Base-by-base conservation (phyloP, 2,329 filamentous ascomycete species). In the Trichoderma citrinoviride region DNA sequence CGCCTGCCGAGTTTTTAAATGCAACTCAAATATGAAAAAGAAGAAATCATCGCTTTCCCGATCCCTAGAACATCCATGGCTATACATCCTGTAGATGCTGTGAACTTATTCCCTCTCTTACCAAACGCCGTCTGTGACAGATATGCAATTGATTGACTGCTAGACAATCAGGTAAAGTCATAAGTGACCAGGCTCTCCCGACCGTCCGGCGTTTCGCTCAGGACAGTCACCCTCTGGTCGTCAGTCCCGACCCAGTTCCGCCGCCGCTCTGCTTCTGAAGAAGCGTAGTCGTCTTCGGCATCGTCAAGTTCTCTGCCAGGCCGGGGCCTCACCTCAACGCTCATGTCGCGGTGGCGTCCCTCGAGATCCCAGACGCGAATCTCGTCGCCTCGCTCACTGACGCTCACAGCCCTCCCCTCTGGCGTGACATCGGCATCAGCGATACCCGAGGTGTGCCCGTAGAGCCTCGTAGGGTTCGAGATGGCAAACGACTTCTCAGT, bases 401-500 rank as follows among this genome's bases (percentile, higher is more conserved):
- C 89, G n/a, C 92, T 96, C 4, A 97, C 91, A 0, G 93, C 93
- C 76, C 93, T 96, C 19, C 93, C 93, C 43, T 90, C 86, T 50
- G 90, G 86, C 19, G 91, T 93, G 62, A 97, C 91, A 71, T 96
- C 89, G 7, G 91, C 92, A 37, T 91, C 89, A 55, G 91, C 92
- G 40, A 97, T 92, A 3, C 91, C 91, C 1, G 93, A 96, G 0
- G 93, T 97, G 73, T 97, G 93, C 7, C 93, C 93, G 91, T 92
- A 97, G 6, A 97, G 84, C 29, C 92, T 85, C 68, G 88, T 89
- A 1, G 90, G 91, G 0, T 87, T 79, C 43, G 90, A 89, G 63
- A 97, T 88, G 1, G 84, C 85, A 2, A 97, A 81, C 0, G 81
- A 78, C 0, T 85, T 82, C 1, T 85, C 78, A 3, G 85, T 91